Evolutionary conservation across 2,329 filamentous ascomycete species (phyloP).

Genomic region (Aspergillus costaricaensis): DNA sequence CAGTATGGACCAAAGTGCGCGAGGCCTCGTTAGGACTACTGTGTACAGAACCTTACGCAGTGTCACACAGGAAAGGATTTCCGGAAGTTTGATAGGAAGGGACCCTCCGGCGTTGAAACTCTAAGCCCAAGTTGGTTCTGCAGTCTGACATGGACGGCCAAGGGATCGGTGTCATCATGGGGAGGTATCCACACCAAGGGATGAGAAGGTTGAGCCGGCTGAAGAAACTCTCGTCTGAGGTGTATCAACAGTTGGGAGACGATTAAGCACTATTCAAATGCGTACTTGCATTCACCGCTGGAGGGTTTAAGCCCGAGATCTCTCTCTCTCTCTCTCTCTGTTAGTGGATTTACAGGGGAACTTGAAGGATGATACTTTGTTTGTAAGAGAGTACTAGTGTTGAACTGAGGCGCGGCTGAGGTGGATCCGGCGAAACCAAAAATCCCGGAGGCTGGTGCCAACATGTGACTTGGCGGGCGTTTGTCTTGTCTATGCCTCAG

Average conservation of each 20-base stretch:
- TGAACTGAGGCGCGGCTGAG: background rate
- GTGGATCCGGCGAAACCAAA: background rate
- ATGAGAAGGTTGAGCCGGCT: background rate
- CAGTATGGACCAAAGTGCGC: background rate
- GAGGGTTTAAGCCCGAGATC: background rate
- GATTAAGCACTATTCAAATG: no score
- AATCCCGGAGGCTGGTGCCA: conserved; percentile 18
- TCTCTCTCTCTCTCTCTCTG: background rate
- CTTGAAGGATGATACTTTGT: no score
- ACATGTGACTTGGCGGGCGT: conserved; percentile 11
- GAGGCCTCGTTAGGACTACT: background rate
- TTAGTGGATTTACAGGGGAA: background rate
- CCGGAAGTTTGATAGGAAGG: conserved; percentile 5
- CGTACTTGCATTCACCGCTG: no score
- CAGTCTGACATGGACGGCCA: background rate
- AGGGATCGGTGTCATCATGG: background rate
- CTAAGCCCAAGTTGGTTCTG: background rate
- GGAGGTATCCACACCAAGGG: background rate
- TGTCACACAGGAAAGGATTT: background rate
- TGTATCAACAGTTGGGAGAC: background rate
- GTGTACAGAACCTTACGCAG: background rate
- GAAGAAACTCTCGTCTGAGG: background rate
- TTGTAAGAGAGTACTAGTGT: background rate
- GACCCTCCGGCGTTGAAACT: conserved; percentile 1
- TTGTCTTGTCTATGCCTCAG: conserved; percentile 13